Percentiles rank a stretch among this genome's conserved stretches.
phyloP scores from a whole-genome alignment of 257 asterid species.

The Paraleonurus japonicus region DNA sequence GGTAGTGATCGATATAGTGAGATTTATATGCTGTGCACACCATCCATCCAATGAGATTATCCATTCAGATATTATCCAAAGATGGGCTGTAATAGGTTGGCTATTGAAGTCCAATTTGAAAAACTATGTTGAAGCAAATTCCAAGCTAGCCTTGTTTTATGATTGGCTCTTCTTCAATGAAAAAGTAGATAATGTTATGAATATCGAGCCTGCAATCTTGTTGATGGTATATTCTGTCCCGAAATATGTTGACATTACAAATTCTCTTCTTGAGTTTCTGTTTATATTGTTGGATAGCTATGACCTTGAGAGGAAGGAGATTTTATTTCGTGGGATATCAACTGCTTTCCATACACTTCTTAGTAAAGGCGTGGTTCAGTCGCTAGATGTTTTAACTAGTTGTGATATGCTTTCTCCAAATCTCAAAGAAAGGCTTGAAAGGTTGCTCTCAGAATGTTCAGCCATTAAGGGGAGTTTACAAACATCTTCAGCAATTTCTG shows the following conservation, averaged over 20 bases:
- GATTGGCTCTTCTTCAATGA: constrained; percentile 87
- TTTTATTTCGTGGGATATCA: constrained; percentile 47
- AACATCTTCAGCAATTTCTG: neutral
- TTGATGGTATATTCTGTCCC: constrained; percentile 75
- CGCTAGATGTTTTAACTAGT: constrained; percentile 53
- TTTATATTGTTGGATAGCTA: constrained; percentile 60
- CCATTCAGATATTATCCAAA: constrained; percentile 56
- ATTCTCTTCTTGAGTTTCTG: constrained; percentile 70
- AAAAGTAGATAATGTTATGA: constrained; percentile 60
- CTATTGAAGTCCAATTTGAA: constrained; percentile 48
- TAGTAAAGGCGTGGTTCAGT: constrained; percentile 52
- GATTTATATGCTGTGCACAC: constrained; percentile 79
- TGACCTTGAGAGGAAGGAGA: constrained; percentile 67
- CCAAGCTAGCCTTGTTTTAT: constrained; percentile 70
- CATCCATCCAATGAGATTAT: constrained; percentile 66
- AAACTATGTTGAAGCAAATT: constrained; percentile 61
- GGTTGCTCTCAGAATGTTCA: constrained; percentile 33
- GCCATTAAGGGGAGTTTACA: constrained; percentile 18
- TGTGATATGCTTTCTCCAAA: constrained; percentile 53
- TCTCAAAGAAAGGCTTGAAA: constrained; percentile 56
- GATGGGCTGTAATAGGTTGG: constrained; percentile 92
- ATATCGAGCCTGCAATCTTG: constrained; percentile 69
- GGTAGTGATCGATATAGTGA: constrained; percentile 57
- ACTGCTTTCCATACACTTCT: constrained; percentile 50
- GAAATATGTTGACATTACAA: constrained; percentile 59